Conservation (phyloP, 2,329 filamentous ascomycete species). For the Pseudomassariella vexata region DNA sequence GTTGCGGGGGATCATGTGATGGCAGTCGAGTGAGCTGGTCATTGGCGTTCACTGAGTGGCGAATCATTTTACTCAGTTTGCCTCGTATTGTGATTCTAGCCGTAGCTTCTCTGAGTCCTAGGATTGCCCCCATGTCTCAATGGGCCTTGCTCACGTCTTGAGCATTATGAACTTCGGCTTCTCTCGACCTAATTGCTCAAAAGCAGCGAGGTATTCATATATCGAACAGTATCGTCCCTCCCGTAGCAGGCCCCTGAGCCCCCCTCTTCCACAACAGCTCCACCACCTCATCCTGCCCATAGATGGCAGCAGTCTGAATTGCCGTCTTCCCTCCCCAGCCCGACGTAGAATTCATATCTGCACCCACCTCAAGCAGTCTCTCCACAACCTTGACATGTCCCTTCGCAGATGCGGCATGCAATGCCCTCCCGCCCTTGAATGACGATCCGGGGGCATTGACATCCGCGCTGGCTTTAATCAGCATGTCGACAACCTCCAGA, state of each 20-base stretch:
- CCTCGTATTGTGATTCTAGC: too few relatives aligned
- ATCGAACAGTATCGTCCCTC: slow-evolving; percentile 14
- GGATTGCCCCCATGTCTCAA: too few relatives aligned
- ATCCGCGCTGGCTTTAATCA: slow-evolving; percentile 23
- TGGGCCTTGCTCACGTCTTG: too few relatives aligned
- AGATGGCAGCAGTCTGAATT: slow-evolving; percentile 27
- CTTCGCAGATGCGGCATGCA: slow-evolving; percentile 28
- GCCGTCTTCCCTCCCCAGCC: slow-evolving; percentile 24
- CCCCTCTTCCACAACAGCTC: slow-evolving; percentile 33
- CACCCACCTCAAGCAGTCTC: slow-evolving; percentile 27
- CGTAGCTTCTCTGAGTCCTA: too few relatives aligned
- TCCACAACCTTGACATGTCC: slow-evolving; percentile 19
- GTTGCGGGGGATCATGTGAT: too few relatives aligned
- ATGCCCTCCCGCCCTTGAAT: slow-evolving; percentile 30
- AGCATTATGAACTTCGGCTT: too few relatives aligned
- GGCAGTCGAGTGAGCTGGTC: too few relatives aligned
- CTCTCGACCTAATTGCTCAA: too few relatives aligned
- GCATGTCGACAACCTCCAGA: slow-evolving; percentile 14
- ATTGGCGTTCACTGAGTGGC: too few relatives aligned
- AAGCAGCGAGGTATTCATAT: too few relatives aligned
- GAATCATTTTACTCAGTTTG: too few relatives aligned
- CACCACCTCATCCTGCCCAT: slow-evolving; percentile 31
- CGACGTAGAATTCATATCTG: slow-evolving; percentile 26
- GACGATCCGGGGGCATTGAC: slow-evolving; percentile 24
- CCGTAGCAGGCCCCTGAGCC: slow-evolving; percentile 9